Evolutionary conservation across 257 asterid genomes (phyloP), one percentile per base, ranked within the genome.

Genomic region (Scutellaria minor): DNA sequence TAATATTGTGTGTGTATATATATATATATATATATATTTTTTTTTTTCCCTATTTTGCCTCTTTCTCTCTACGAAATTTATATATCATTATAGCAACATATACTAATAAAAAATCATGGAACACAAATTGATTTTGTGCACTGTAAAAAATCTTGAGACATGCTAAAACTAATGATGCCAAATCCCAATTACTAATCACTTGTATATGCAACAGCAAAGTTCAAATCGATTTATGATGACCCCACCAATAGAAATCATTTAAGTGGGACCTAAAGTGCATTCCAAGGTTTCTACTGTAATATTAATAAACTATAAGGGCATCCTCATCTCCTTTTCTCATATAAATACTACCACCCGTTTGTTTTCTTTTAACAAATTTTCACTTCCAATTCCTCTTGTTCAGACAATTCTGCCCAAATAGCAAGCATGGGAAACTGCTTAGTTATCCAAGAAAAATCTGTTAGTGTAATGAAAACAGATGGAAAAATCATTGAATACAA

Each of bases 401-500:
- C 53, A 35, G 11, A 48, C 31, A 41, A 3, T 15, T 65, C 73
- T 66, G 51, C 13, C 31, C 52, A 18, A 57, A 80, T 15, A 70
- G 5, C 4, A 9, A 79, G 14, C 22, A 91, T 92, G 97, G 96
- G 97, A 24, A 92, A 92, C 69, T 90, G 95, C 82, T 64, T 92
- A 75, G 83, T 77, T 81, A 69, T 69, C 77, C 86, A 85, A 57
- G 74, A 76, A 71, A 81, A 83, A 20, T 11, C 68, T 9, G 83
- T 87, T 54, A 84, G 58, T 70, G 81, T 88, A 35, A 83, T 88
- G 77, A 92, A 86, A 84, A 69, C 85, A 75, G 92, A 90, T 79
- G 96, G 95, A 20, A 83, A 86, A 73, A 79, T 82, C 63, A 82
- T 92, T n/a, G 88, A 88, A 66, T 86, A 84, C 83, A 86, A 80